These are phyloP conservation scores for Arthrobotrys sinensis DNA, from an alignment of 2,329 filamentous ascomycete genomes.

Conservation along the genomic window DNA sequence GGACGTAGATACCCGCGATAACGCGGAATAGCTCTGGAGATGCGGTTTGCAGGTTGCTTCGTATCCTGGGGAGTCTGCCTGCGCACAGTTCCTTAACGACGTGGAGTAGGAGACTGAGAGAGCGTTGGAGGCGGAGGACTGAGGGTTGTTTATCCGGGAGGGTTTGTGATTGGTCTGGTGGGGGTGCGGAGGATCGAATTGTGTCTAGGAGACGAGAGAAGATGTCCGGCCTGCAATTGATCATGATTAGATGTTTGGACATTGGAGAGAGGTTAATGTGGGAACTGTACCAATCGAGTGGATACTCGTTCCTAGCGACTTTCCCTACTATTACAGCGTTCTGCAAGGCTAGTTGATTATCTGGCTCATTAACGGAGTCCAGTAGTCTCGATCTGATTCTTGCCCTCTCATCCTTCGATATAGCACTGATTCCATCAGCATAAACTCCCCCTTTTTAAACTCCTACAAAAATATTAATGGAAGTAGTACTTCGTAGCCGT, in stretches of 20 bases:
- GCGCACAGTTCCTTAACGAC: slow-evolving; percentile 92
- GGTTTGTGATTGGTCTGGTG: slow-evolving; percentile 65
- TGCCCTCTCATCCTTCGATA: slow-evolving; percentile 80
- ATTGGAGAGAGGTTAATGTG: neutral
- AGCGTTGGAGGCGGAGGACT: slow-evolving; percentile 76
- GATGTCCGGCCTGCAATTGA: slow-evolving; percentile 70
- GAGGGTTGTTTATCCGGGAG: slow-evolving; percentile 71
- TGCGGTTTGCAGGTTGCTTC: slow-evolving; percentile 81
- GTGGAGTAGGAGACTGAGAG: slow-evolving; percentile 83
- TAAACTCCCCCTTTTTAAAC: neutral
- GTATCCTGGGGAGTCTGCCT: slow-evolving; percentile 80
- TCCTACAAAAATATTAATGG: neutral
- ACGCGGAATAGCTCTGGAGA: slow-evolving; percentile 88
- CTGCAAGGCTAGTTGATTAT: slow-evolving; percentile 83
- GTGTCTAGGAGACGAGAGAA: slow-evolving; percentile 75
- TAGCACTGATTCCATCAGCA: slow-evolving; percentile 69
- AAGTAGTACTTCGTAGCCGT: slow-evolving; percentile 76
- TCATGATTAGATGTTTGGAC: neutral
- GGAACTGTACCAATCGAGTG: slow-evolving; percentile 78
- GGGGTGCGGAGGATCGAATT: slow-evolving; percentile 73
- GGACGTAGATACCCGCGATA: slow-evolving; percentile 82
- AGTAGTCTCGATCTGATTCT: slow-evolving; percentile 82
- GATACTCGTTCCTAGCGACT: slow-evolving; percentile 90
- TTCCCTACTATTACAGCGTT: slow-evolving; percentile 91
- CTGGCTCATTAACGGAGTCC: slow-evolving; percentile 81